phyloP scores from a whole-genome alignment of 2,329 filamentous ascomycete species.

The Phoma herbarum region DNA sequence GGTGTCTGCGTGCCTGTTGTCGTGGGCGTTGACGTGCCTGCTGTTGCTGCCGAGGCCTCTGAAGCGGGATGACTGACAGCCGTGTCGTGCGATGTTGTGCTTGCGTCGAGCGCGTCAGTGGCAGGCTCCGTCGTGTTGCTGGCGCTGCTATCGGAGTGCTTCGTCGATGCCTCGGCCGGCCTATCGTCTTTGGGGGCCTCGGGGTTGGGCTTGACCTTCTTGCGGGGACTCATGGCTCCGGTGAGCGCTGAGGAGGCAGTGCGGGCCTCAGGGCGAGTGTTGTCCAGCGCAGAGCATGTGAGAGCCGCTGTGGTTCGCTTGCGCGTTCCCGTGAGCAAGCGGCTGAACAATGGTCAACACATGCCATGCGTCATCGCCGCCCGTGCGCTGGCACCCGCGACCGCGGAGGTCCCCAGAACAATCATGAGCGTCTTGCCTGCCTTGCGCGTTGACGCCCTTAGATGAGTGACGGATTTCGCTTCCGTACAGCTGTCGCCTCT shows the following conservation, averaged over 20 bases:
- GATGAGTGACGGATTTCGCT: too few species aligned
- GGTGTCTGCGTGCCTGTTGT: conserved; percentile 30
- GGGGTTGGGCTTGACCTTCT: conserved; percentile 54
- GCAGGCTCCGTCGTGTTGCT: background rate
- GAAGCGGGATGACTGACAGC: conserved; percentile 25
- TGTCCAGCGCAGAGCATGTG: conserved; percentile 10
- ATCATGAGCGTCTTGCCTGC: background rate
- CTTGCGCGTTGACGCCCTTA: too few species aligned
- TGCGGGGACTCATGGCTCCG: conserved; percentile 51
- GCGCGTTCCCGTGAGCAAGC: conserved; percentile 18
- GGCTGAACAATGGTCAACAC: conserved; percentile 15
- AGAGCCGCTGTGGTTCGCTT: background rate
- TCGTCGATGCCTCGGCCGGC: conserved; percentile 5
- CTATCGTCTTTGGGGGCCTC: conserved; percentile 38
- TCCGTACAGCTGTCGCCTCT: too few species aligned
- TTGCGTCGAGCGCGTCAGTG: conserved; percentile 13
- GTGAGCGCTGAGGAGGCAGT: conserved; percentile 29
- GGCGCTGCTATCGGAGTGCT: background rate
- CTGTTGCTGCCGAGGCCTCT: conserved; percentile 24
- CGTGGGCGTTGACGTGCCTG: conserved; percentile 27
- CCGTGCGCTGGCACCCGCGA: conserved; percentile 7
- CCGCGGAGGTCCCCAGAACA: background rate
- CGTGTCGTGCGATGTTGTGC: conserved; percentile 27
- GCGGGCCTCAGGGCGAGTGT: conserved; percentile 23
- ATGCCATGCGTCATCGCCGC: conserved; percentile 8